phyloP scores from a whole-genome alignment of 2,329 filamentous ascomycete genomes.

The Alternaria gaisen region DNA sequence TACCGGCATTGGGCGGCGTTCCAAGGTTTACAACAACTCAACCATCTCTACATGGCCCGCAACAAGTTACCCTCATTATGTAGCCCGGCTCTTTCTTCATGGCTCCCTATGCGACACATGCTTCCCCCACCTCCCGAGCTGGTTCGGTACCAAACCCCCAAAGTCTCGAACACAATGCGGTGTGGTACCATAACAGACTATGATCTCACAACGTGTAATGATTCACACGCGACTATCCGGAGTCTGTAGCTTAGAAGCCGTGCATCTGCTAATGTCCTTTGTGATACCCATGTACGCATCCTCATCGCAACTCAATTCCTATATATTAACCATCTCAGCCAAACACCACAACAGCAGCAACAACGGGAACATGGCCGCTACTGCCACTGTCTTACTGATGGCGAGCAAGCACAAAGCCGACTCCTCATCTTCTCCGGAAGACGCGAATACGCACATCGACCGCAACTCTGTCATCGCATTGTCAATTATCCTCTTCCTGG shows the following conservation, averaged over 20 bases:
- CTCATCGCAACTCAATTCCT: not conserved
- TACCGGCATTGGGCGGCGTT: conserved; percentile 23
- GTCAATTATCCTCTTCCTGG: conserved; percentile 10
- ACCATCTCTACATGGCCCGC: not conserved
- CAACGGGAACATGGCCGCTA: not conserved
- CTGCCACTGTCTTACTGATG: not conserved
- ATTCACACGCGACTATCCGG: not conserved
- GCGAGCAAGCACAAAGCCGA: not conserved
- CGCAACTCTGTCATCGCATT: conserved; percentile 23
- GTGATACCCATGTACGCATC: not conserved
- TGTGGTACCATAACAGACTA: not conserved
- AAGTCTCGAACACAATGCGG: not conserved
- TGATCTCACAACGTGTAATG: not conserved
- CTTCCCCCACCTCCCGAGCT: conserved; percentile 10
- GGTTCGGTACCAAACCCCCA: conserved; percentile 6
- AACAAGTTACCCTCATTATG: not conserved
- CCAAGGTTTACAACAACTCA: not conserved
- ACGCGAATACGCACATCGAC: conserved; percentile 10
- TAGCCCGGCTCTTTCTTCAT: not conserved
- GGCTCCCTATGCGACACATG: not conserved
- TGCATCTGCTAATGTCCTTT: not conserved
- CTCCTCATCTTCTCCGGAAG: not conserved
- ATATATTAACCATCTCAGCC: not conserved
- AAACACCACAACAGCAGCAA: not conserved
- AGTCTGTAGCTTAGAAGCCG: not conserved